Percentiles rank a stretch among this genome's conserved stretches.
These are phyloP conservation scores for Cladosporium sp. DNA, from an alignment of 2,329 filamentous ascomycete genomes.

Conservation along the genomic window DNA sequence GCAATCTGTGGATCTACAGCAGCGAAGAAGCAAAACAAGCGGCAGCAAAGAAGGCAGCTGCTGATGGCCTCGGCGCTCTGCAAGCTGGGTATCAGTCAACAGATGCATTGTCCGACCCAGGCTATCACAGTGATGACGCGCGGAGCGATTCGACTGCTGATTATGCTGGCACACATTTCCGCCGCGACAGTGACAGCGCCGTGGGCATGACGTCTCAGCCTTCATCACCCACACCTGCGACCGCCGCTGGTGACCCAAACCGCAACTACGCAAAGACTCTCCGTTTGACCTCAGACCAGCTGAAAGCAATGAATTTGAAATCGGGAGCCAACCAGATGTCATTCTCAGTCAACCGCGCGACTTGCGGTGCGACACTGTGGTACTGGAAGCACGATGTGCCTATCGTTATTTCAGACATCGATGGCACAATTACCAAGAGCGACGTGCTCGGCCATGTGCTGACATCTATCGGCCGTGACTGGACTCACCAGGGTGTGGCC, in stretches of 20 bases:
- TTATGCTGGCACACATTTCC: constrained; percentile 47
- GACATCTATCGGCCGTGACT: constrained; percentile 95
- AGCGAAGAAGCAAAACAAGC: constrained; percentile 93
- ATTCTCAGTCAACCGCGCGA: constrained; percentile 93
- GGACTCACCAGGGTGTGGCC: constrained; percentile 94
- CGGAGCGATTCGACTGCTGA: constrained; percentile 50
- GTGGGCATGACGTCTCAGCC: constrained; percentile 61
- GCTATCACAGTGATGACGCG: constrained; percentile 85
- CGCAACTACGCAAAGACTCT: constrained; percentile 96
- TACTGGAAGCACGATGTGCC: constrained; percentile 88
- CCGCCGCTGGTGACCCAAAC: constrained; percentile 61
- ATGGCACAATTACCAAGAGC: constrained; percentile 93
- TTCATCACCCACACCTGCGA: constrained; percentile 40
- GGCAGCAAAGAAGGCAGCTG: constrained; percentile 60
- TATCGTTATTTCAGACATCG: constrained; percentile 96
- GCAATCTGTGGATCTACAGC: constrained; percentile 99
- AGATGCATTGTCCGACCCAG: constrained; percentile 88
- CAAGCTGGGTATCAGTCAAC: constrained; percentile 55
- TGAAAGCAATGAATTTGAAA: constrained; percentile 78
- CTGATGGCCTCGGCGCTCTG: constrained; percentile 45
- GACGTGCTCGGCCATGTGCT: constrained; percentile 69
- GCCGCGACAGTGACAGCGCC: constrained; percentile 67
- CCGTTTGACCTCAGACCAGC: constrained; percentile 87
- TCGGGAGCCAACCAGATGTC: constrained; percentile 88
- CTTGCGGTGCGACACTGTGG: constrained; percentile 88